Base-by-base conservation (phyloP, 768 basidiomycete species). In the Mycena indigotica region DNA sequence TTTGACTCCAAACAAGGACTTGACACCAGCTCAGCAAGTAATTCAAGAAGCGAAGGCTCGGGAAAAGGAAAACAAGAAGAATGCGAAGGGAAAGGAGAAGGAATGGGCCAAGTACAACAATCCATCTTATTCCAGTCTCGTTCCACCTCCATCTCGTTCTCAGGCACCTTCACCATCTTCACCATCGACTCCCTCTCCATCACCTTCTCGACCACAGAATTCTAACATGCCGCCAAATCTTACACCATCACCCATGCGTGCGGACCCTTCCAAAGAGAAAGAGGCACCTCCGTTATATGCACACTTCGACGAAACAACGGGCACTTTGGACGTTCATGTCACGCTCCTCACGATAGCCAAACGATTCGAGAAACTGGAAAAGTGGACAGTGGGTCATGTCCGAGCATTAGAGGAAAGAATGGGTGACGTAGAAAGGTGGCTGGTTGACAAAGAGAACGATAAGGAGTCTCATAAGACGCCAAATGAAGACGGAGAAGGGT, bases 371-470 rank as follows among this genome's bases (percentile, higher is more conserved):
- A 94, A 94, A 69, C 80, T 94, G 13, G 92, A 94, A 68, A 88
- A 88, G 61, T 94, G 92, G 92, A 88, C 91, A 0, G 90, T 94
- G 2, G 85, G 89, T 5, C 92, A 94, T 64, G 91, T 93, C 2
- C 85, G 92, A 53, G 92, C 92, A 1, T 74, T 94, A n/a, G 92
- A 94, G 63, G 92, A 93, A 19, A 83, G 92, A 28, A 94, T 94
- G 91, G 85, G 86, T 58, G 92, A 94, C 55, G 92, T 94, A n/a
- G 92, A 94, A 68, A 80, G 86, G 44, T 94, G 90, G 89, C 77
- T 93, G 8, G 91, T 93, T 4, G 91, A 92, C 59, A 91, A 88
- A 67, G 91, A 93, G 73, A 85, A 79, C 57, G 85, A 87, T 65
- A 85, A 82, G 57, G 83, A 82, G 30, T 61, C 67, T 41, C 41